Evolutionary conservation across 1,139 yeast species (phyloP).

Genomic region (Geotrichum restrictum): DNA sequence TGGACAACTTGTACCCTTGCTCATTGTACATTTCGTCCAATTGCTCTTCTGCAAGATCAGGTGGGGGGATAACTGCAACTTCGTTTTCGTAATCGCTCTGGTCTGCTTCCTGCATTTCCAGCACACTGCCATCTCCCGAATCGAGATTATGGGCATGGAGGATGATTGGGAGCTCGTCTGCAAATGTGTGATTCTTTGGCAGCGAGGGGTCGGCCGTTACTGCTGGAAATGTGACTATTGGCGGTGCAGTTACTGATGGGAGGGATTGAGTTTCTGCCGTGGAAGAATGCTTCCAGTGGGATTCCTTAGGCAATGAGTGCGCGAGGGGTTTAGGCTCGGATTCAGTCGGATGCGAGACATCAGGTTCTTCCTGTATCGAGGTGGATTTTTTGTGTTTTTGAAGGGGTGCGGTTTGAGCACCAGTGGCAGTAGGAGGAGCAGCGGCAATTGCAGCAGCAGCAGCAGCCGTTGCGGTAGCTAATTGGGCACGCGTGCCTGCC

Average conservation of each 20-base stretch:
- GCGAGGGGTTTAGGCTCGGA: no score
- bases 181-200: not conserved
- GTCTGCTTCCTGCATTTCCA: conserved; percentile 10
- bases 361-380: no score
- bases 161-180: conserved; percentile 5
- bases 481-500: conserved; percentile 6
- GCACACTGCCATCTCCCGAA: not conserved
- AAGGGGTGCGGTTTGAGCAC: no score
- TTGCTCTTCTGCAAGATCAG: not conserved
- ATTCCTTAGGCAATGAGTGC: no score
- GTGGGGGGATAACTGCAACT: not conserved
- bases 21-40: conserved; percentile 12
- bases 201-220: conserved; percentile 3
- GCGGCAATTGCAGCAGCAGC: no score
- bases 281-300: no score
- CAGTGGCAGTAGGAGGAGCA: no score
- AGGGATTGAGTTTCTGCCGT: not conserved
- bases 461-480: not conserved
- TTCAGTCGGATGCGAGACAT: no score
- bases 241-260: not conserved
- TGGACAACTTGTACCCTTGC: conserved; percentile 10
- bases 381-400: no score
- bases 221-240: conserved; percentile 15
- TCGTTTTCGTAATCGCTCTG: conserved; percentile 17
- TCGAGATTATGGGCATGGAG: not conserved